Percentiles rank a stretch among this genome's conserved stretches.
These are phyloP conservation scores for Endogone sp. DNA, from an alignment of 192 early-diverging fungal species.

Conservation along the genomic window DNA sequence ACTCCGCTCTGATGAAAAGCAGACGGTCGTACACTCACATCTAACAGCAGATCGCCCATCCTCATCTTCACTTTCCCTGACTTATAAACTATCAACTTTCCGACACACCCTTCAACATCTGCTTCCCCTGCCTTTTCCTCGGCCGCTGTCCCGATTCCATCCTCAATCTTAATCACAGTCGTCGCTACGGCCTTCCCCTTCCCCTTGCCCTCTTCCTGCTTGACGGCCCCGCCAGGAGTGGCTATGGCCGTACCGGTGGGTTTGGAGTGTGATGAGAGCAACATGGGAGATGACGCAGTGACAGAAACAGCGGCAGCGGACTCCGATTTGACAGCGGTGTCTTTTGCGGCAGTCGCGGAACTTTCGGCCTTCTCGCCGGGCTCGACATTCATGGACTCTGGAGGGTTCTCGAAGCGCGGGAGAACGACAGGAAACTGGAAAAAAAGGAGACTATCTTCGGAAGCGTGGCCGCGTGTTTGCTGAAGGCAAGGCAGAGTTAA, in stretches of 20 bases:
- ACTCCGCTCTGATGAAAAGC: no score
- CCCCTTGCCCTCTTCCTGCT: slow-evolving; percentile 19
- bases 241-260: slow-evolving; percentile 10
- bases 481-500: no score
- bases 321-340: slow-evolving; percentile 24
- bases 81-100: slow-evolving; percentile 57
- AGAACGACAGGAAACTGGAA: slow-evolving; percentile 63
- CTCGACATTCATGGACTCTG: neutral
- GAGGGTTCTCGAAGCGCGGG: slow-evolving; percentile 42
- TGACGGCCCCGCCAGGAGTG: neutral
- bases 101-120: slow-evolving; percentile 39
- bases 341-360: slow-evolving; percentile 20
- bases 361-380: slow-evolving; percentile 22
- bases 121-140: slow-evolving; percentile 24
- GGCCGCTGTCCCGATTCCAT: neutral
- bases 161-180: slow-evolving; percentile 4
- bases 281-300: slow-evolving; percentile 17
- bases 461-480: neutral
- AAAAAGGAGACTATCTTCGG: slow-evolving; percentile 43
- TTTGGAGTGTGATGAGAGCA: slow-evolving; percentile 9
- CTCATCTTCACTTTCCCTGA: slow-evolving; percentile 63
- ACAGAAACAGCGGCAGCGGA: no score
- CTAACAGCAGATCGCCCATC: slow-evolving; percentile 57
- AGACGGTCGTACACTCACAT: slow-evolving; percentile 30
- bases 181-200: slow-evolving; percentile 11